Percentiles rank a stretch among this genome's conserved stretches.
Evolutionary conservation across 257 asterid genomes (phyloP).

Genomic region (Oldenlandia corymbosa): DNA sequence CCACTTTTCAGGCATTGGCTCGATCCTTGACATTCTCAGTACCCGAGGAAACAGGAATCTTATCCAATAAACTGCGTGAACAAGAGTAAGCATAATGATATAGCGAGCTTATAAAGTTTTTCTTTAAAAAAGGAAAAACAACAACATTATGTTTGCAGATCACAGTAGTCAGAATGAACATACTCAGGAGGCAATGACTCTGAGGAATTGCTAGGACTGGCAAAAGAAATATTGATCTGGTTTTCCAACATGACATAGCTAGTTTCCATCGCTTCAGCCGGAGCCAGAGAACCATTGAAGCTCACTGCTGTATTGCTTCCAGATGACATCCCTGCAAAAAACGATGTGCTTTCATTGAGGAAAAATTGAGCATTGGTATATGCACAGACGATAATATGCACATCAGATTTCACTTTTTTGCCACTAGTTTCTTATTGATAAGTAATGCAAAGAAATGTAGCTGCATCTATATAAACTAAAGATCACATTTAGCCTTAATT

Average conservation of each 20-base stretch:
- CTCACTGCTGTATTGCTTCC: conserved; percentile 22
- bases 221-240: conserved; percentile 11
- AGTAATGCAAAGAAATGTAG: too few species aligned
- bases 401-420: too few species aligned
- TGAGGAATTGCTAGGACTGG: conserved; percentile 9
- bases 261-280: conserved; percentile 10
- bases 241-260: conserved; percentile 19
- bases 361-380: neutral
- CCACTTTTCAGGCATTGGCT: conserved; percentile 6
- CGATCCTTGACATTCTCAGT: neutral
- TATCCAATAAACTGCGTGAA: conserved; percentile 17
- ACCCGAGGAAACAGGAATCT: conserved; percentile 5
- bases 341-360: too few species aligned
- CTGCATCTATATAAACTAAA: too few species aligned
- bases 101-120: too few species aligned
- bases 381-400: too few species aligned
- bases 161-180: conserved; percentile 10
- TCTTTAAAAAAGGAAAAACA: too few species aligned
- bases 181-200: conserved; percentile 29
- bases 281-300: conserved; percentile 14
- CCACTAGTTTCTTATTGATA: too few species aligned
- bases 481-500: too few species aligned
- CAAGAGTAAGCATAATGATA: conserved; percentile 4
- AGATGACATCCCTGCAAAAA: conserved; percentile 37
- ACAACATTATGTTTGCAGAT: neutral